phyloP scores from a whole-genome alignment of 371 early-diverging fungal genomes.

The Mucor irregularis region DNA sequence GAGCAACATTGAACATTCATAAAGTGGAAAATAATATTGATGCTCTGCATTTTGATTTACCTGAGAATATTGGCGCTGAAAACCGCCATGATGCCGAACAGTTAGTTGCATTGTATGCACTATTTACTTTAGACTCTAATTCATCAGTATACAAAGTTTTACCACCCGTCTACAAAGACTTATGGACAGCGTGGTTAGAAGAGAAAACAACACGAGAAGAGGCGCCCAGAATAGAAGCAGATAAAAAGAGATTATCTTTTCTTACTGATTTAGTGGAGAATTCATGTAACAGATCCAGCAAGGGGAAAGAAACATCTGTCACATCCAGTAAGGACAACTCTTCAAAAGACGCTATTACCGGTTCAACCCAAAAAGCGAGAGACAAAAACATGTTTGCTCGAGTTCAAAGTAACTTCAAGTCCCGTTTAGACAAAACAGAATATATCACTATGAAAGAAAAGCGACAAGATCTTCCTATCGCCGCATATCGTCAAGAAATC shows the following conservation, averaged over 20 bases:
- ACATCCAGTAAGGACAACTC: no score
- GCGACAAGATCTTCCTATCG: slow-evolving; percentile 65
- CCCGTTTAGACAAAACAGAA: slow-evolving; percentile 31
- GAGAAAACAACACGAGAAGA: slow-evolving; percentile 45
- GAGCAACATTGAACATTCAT: slow-evolving; percentile 19
- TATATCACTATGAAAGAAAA: slow-evolving; percentile 49
- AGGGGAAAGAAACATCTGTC: no score
- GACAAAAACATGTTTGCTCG: slow-evolving; percentile 12
- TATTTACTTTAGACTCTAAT: slow-evolving; percentile 49
- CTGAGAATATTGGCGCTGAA: slow-evolving; percentile 4
- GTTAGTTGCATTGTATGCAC: slow-evolving; percentile 55
- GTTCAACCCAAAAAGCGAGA: background rate
- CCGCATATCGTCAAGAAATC: slow-evolving; percentile 57
- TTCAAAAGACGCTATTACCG: background rate
- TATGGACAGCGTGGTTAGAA: slow-evolving; percentile 62
- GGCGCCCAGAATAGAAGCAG: slow-evolving; percentile 19
- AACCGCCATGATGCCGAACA: slow-evolving; percentile 55
- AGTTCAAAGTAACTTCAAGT: slow-evolving; percentile 27
- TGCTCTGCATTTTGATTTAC: slow-evolving; percentile 14
- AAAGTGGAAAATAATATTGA: background rate
- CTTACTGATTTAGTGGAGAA: slow-evolving; percentile 27
- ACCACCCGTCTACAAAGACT: slow-evolving; percentile 64
- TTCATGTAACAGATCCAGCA: background rate
- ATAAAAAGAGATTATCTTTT: slow-evolving; percentile 30
- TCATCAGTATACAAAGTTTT: slow-evolving; percentile 58